phyloP scores from a whole-genome alignment of 345 rosid genomes.

The Salix purpurea region DNA sequence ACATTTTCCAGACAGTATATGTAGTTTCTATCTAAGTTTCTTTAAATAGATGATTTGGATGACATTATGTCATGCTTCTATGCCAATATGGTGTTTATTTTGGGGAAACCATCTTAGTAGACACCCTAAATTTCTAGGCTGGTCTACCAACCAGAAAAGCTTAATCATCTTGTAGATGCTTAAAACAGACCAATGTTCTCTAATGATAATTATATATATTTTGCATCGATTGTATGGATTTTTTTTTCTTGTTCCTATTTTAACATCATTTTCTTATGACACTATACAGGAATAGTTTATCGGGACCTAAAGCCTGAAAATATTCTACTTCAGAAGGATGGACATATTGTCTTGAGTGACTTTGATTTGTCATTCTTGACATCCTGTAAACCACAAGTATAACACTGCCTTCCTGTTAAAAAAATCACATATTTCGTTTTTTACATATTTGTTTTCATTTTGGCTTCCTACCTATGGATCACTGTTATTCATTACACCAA shows the following conservation, averaged over 20 bases:
- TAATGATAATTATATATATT: not conserved
- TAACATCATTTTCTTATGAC: not conserved
- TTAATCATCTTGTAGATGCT: not conserved
- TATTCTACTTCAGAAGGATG: constrained; percentile 77
- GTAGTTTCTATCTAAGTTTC: not conserved
- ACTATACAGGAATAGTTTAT: constrained; percentile 65
- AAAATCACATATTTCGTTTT: not conserved
- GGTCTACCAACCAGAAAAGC: not conserved
- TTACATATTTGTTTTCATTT: not conserved
- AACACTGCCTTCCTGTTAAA: constrained; percentile 6
- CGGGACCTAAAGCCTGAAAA: constrained; percentile 98
- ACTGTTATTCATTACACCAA: not conserved
- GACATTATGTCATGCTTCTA: not conserved
- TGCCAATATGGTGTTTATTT: not conserved
- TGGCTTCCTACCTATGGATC: not conserved
- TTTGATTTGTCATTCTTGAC: constrained; percentile 89
- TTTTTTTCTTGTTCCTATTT: not conserved
- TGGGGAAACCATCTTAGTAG: not conserved
- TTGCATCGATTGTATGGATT: not conserved
- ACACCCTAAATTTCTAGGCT: not conserved
- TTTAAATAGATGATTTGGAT: not conserved
- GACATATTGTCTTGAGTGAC: constrained; percentile 78
- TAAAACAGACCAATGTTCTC: not conserved
- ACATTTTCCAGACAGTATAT: not conserved
- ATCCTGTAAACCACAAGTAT: constrained; percentile 68